Conservation (phyloP, 2,329 filamentous ascomycete species). For the Zymoseptoria ardabiliae region DNA sequence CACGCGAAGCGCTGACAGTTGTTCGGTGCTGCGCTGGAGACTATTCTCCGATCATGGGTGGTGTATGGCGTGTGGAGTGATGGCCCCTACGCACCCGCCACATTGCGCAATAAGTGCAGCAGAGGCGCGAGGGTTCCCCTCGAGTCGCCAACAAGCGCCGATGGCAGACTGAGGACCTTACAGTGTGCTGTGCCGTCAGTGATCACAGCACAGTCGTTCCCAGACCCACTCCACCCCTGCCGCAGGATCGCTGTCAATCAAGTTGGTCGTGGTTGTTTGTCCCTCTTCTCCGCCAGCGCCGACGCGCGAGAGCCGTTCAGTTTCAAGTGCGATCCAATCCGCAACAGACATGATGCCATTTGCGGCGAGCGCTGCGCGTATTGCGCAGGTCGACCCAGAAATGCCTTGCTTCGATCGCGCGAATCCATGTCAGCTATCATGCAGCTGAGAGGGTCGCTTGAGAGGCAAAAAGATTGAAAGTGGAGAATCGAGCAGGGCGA, state of each 20-base stretch:
- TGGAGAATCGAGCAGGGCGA: conserved; percentile 3
- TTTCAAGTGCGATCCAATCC: conserved; percentile 11
- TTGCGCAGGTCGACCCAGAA: conserved; percentile 14
- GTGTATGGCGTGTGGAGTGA: conserved; percentile 7
- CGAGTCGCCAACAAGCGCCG: conserved; percentile 8
- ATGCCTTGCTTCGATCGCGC: conserved; percentile 23
- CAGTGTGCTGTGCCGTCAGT: not conserved
- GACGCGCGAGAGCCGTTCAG: conserved; percentile 12
- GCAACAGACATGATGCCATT: conserved; percentile 6
- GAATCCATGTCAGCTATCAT: conserved; percentile 23
- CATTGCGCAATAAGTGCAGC: conserved; percentile 26
- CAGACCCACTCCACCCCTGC: conserved; percentile 5
- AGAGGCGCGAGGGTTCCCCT: conserved; percentile 10
- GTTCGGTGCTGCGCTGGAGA: conserved; percentile 1
- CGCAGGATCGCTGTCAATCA: not conserved
- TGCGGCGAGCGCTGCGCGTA: conserved; percentile 11
- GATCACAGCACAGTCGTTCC: not conserved
- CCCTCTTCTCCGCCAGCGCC: not conserved
- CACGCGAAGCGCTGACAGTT: conserved; percentile 28
- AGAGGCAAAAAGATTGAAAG: not conserved
- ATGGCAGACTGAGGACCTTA: not conserved
- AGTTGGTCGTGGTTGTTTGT: not conserved
- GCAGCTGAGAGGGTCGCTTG: conserved; percentile 3
- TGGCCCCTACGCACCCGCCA: conserved; percentile 16
- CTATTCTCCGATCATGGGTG: conserved; percentile 5